These are phyloP conservation scores for Aspergillus arachidicola DNA, from an alignment of 2,329 filamentous ascomycete genomes.

Conservation along the genomic window DNA sequence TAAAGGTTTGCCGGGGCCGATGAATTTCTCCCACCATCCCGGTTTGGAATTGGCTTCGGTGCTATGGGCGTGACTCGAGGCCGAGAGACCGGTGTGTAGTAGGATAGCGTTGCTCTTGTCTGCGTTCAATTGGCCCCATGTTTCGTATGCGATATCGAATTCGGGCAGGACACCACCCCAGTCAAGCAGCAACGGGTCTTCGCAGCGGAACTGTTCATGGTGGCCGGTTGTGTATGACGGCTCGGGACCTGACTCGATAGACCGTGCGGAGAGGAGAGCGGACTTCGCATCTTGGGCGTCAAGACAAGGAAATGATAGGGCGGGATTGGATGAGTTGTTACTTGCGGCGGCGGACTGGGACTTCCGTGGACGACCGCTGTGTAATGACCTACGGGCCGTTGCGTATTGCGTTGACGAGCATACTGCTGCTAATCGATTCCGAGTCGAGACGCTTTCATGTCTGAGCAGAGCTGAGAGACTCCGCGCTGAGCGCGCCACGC, in stretches of 20 bases:
- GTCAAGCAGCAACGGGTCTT: slow-evolving; percentile 77
- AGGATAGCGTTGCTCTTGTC: slow-evolving; percentile 87
- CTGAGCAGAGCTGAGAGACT: slow-evolving; percentile 13
- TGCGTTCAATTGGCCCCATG: slow-evolving; percentile 66
- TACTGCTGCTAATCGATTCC: slow-evolving; percentile 13
- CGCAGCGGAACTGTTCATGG: slow-evolving; percentile 75
- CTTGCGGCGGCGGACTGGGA: slow-evolving; percentile 23
- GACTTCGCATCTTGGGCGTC: slow-evolving; percentile 81
- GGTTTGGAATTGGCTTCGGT: slow-evolving; percentile 83
- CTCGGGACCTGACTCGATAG: slow-evolving; percentile 77
- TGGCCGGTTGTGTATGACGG: slow-evolving; percentile 90
- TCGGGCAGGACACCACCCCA: slow-evolving; percentile 92
- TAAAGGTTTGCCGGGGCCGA: slow-evolving; percentile 79
- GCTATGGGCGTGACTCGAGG: slow-evolving; percentile 95
- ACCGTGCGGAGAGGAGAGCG: slow-evolving; percentile 68
- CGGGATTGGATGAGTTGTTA: slow-evolving; percentile 68
- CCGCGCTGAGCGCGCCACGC: slow-evolving; percentile 19
- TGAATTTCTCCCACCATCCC: slow-evolving; percentile 99
- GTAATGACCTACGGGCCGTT: slow-evolving; percentile 19
- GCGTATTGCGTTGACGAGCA: not conserved
- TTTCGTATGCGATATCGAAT: slow-evolving; percentile 90
- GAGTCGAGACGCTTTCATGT: slow-evolving; percentile 11
- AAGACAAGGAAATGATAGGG: slow-evolving; percentile 87
- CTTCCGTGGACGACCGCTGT: slow-evolving; percentile 20
- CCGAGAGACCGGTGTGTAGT: slow-evolving; percentile 89